phyloP scores from a whole-genome alignment of 805 yeast species.

The Suhomyces prunicola region DNA sequence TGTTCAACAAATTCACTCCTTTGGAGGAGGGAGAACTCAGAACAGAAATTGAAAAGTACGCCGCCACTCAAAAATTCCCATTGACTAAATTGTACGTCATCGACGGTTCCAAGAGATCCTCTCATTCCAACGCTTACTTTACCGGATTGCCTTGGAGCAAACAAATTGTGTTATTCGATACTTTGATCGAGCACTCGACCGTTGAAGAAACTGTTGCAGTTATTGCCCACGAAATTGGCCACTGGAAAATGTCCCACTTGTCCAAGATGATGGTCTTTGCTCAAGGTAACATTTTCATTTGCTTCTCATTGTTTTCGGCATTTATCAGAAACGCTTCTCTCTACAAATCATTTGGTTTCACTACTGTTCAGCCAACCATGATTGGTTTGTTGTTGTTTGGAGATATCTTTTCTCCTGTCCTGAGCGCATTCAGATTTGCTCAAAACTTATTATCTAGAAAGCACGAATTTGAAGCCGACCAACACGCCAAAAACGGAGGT shows the following conservation, averaged over 20 bases:
- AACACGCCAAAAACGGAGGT: conserved; percentile 74
- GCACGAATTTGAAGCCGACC: conserved; percentile 93
- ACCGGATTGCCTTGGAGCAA: conserved; percentile 96
- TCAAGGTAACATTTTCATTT: conserved; percentile 60
- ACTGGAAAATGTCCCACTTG: conserved; percentile 90
- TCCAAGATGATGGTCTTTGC: conserved; percentile 66
- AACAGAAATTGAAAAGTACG: conserved; percentile 74
- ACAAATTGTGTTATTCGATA: conserved; percentile 91
- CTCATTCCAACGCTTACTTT: conserved; percentile 96
- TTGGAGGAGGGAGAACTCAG: conserved; percentile 88
- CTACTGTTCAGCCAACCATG: conserved; percentile 59
- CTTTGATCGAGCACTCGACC: conserved; percentile 77
- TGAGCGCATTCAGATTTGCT: conserved; percentile 60
- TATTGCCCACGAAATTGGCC: conserved; percentile 98
- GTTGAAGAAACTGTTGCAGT: conserved; percentile 86
- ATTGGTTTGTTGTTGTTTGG: conserved; percentile 79
- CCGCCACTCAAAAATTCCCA: conserved; percentile 77
- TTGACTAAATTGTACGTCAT: conserved; percentile 79
- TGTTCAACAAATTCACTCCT: conserved; percentile 88
- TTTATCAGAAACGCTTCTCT: conserved; percentile 78
- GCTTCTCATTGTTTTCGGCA: conserved; percentile 72
- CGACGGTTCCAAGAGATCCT: conserved; percentile 95
- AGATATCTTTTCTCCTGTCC: conserved; percentile 77
- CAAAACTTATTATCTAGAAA: conserved; percentile 75
- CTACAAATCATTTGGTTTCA: conserved; percentile 76